phyloP scores from a whole-genome alignment of 2,329 filamentous ascomycete species.

The Ascochyta rabiei region DNA sequence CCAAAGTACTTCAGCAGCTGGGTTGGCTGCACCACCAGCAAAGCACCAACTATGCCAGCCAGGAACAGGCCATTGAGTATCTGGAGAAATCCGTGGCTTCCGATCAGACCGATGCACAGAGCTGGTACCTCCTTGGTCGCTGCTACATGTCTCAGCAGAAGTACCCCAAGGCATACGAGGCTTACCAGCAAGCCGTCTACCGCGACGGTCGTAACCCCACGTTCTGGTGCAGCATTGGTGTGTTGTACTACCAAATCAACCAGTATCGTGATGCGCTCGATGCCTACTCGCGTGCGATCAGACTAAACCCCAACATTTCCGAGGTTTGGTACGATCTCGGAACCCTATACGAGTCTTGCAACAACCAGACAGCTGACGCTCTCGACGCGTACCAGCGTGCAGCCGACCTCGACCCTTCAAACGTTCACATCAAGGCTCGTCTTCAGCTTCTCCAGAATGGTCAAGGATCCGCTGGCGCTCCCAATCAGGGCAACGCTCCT shows the following conservation, averaged over 20 bases:
- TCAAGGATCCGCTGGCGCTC: constrained; percentile 70
- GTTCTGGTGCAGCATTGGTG: constrained; percentile 99
- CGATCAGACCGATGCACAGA: constrained; percentile 96
- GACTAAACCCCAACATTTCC: constrained; percentile 95
- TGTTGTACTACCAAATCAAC: constrained; percentile 99
- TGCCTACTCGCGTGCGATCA: constrained; percentile 95
- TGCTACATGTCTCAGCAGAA: constrained; percentile 99
- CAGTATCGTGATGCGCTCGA: constrained; percentile 98
- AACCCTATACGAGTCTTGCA: constrained; percentile 97
- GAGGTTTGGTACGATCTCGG: constrained; percentile 99
- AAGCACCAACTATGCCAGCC: constrained; percentile 86
- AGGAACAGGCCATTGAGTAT: constrained; percentile 96
- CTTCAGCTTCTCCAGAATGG: constrained; percentile 87
- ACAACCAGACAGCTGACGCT: constrained; percentile 97
- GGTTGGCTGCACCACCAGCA: constrained; percentile 98
- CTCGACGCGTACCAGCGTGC: constrained; percentile 94
- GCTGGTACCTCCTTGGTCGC: constrained; percentile 95
- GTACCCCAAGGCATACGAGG: constrained; percentile 97
- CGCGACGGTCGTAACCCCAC: constrained; percentile 96
- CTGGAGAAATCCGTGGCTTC: constrained; percentile 92
- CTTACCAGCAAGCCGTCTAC: constrained; percentile 98
- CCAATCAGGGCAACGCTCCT: constrained; percentile 76
- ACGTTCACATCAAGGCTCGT: constrained; percentile 95
- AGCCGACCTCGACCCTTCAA: constrained; percentile 88
- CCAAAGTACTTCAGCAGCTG: constrained; percentile 96